Base-by-base conservation (phyloP, 2,329 filamentous ascomycete genomes). In the Rutstroemia sp. region DNA sequence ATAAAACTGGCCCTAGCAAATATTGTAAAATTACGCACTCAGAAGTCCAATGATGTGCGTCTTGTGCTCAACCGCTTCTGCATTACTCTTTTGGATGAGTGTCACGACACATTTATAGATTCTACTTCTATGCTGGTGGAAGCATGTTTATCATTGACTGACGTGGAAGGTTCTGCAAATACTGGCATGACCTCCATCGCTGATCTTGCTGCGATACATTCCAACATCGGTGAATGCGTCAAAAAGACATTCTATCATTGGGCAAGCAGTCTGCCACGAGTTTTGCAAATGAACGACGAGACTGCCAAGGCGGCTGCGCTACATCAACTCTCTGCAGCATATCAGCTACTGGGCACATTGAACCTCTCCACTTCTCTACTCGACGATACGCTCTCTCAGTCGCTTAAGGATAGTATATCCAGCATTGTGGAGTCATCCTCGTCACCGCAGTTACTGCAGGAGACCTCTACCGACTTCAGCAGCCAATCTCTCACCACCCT, bases 221-320 rank as follows among this genome's bases (percentile, higher is more conserved):
- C 78, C 1, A 74, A 80, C 49, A 76, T 92, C 2, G 73, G 78
- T 3, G 83, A 87, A 21, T 73, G 81, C 2, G 74, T 92, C 25
- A 88, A 89, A 63, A 80, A 78, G 27, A 86, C 82, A 0, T 77
- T 95, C 0, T 88, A 92, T 69, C 84, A 84, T 52, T 96, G 92
- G 91, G 80, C 92, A 23, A 82, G 83, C 2, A 86, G 89, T 42
- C 78, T 99, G 17, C 86, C 92, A 5, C 81, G 91, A 16, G 72
- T 89, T 14, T 92, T 96, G 83, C 89, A 92, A 68, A 82, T 84
- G 8, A 87, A 84, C 62, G 91, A 97, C 64, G 90, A 96, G 63
- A 77, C 78, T n/a, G 76, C 79, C 27, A 95, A 95, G 69, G 78
- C 83, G 59, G 79, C 80, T 55, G 83, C 86, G 2, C 79, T 97